Evolutionary conservation across 495 filamentous ascomycete species (phyloP), one percentile per base, ranked within the genome.

Genomic region (Cladorrhinum samala): DNA sequence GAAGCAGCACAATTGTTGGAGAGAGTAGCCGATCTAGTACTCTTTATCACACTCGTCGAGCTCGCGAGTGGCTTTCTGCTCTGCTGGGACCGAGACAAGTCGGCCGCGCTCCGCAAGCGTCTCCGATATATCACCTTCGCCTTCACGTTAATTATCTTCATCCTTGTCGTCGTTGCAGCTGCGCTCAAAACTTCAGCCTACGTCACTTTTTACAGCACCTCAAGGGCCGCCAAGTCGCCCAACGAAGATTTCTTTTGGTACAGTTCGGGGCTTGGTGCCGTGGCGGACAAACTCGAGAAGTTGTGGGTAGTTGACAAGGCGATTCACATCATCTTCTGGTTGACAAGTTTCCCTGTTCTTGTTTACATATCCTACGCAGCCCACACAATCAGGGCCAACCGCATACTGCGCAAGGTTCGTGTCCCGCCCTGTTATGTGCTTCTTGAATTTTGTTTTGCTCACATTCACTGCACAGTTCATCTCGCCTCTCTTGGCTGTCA

Each of bases 1-100:
- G 3, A 17, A 1, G 23, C 39, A 0, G 57, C 9, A 8, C 9
- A 0, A 7, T 50, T 61, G 9, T 30, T 66, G 37, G 36, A 25
- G 9, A 9, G 50, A 9, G 20, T 65, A 6, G 54, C 57, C 24
- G 21, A 59, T 39, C 42, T 59, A 21, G 21, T 59, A 8, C 49
- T 65, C 42, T 48, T 61, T 39, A 36, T 61, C 20, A 49, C 56
- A 27, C 42, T 61, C 8, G 49, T 59, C 46, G 62, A 63, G 38
- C 49, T 68, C 0, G 50, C 50, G 9, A 47, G 38, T 16, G 59
- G 65, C 9, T 63, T 65, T 46, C 0, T 57, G 11, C 43, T 52
- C 52, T 59, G 57, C 46, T 21, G 50, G 9, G 39, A 46, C 44
- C 40, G 38, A 36, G 50, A 14, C 18, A 20, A 39, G 4, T 20